Evolutionary conservation across 2,329 filamentous ascomycete genomes (phyloP).

Genomic region (Ascosphaera aggregata): DNA sequence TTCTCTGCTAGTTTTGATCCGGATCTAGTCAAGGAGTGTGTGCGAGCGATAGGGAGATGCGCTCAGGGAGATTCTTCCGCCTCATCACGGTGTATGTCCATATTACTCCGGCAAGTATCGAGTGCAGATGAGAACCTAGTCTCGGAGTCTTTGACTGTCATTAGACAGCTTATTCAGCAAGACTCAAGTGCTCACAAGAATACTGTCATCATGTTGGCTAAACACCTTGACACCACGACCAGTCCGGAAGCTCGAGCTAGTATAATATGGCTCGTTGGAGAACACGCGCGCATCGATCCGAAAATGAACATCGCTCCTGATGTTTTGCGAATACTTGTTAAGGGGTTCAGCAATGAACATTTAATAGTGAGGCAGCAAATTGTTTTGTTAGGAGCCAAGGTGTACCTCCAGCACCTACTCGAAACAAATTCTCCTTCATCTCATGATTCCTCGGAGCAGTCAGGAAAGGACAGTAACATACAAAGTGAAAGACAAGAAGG

Average conservation of each 20-base stretch:
- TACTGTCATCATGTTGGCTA: conserved; percentile 73
- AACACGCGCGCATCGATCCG: conserved; percentile 60
- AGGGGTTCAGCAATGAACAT: conserved; percentile 61
- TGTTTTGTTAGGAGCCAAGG: conserved; percentile 79
- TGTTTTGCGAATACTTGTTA: conserved; percentile 67
- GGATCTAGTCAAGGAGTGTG: conserved; percentile 63
- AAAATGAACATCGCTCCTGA: conserved; percentile 85
- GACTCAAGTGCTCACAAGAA: conserved; percentile 57
- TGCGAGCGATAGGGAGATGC: conserved; percentile 80
- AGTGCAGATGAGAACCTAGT: conserved; percentile 72
- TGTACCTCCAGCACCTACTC: conserved; percentile 68
- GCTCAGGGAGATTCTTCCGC: conserved; percentile 53
- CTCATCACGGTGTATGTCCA: conserved; percentile 53
- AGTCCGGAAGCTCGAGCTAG: conserved; percentile 77
- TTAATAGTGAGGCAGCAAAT: conserved; percentile 82
- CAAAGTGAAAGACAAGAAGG: conserved; percentile 21
- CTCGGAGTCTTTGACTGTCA: conserved; percentile 82
- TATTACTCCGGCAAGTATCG: conserved; percentile 70
- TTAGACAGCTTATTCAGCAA: conserved; percentile 86
- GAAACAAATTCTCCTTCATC: conserved; percentile 18
- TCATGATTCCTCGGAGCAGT: conserved; percentile 6
- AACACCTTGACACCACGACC: conserved; percentile 70
- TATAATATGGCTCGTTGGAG: conserved; percentile 93
- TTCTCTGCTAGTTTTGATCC: conserved; percentile 59
- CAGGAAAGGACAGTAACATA: conserved; percentile 1